These are phyloP conservation scores for Cryptosporidium parvum DNA, from an alignment of 169 alveolate species.

Conservation along the genomic window DNA sequence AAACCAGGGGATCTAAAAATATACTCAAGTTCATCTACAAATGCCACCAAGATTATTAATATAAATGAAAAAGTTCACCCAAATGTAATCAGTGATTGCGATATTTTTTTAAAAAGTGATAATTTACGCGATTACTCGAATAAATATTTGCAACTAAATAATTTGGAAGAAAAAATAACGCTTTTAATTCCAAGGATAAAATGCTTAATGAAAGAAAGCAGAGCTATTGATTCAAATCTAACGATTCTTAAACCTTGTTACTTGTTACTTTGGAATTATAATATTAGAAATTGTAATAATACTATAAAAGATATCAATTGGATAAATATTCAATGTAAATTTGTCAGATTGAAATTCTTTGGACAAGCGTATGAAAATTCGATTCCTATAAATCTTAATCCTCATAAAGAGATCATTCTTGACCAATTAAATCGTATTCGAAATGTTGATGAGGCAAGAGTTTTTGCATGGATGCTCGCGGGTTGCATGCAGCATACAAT, in stretches of 20 bases:
- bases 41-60: not conserved
- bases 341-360: constrained; percentile 31
- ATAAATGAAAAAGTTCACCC: constrained; percentile 1
- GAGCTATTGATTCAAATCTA: not conserved
- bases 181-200: constrained; percentile 63
- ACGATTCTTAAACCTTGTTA: constrained; percentile 66
- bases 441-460: constrained; percentile 50
- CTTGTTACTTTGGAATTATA: constrained; percentile 57
- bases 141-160: not conserved
- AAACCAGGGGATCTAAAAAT: not conserved
- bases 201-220: constrained; percentile 24
- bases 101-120: constrained; percentile 25
- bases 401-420: constrained; percentile 44
- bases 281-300: constrained; percentile 44
- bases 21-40: not conserved
- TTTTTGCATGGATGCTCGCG: constrained; percentile 73
- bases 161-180: constrained; percentile 17
- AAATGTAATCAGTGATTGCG: constrained; percentile 53
- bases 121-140: not conserved
- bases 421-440: constrained; percentile 73
- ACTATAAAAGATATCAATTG: constrained; percentile 62
- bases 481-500: constrained; percentile 67
- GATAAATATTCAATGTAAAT: constrained; percentile 55
- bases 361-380: constrained; percentile 48
- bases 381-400: constrained; percentile 46